Evolutionary conservation across 75 land plant species (phyloP), one percentile per base, ranked within the genome.

Genomic region (Pseudotsuga menziesii): DNA sequence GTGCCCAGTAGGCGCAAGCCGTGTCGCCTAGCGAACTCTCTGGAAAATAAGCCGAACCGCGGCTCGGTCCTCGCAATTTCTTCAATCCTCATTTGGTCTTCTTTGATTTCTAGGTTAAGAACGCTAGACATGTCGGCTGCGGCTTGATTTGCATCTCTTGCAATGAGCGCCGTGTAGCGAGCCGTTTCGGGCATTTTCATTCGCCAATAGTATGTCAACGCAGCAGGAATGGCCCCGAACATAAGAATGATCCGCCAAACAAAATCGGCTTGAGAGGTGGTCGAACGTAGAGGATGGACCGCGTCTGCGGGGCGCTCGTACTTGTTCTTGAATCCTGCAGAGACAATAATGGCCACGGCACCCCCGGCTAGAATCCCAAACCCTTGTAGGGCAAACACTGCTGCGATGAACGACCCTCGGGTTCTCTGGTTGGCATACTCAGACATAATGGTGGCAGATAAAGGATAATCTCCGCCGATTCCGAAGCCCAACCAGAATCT

Each of bases 401-500:
- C 85, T 5, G 87, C 87, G 25, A 85, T 83, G 75, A 85, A 85
- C 23, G 86, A 81, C 8, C 87, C 87, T 22, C 87, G 32, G 35
- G 87, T 85, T n/a, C 58, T 71, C 63, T 80, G 75, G 74, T 85
- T 85, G 69, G 87, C 85, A 72, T 82, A 82, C 77, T 82, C 84
- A 16, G 84, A 78, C 84, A 82, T 82, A 72, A 82, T 82, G 57
- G 78, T 76, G 36, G 87, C 87, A 0, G 87, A 85, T 0, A 87
- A 64, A 2, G 88, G 89, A 39, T 87, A 87, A 72, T 84, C 83
- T 3, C 88, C 88, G 4, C 88, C 88, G 54, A 87, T 81, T 14
- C 88, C 87, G 63, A 87, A 81, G 22, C 89, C 89, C 4, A 87
- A 74, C 89, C 89, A 87, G 77, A 87, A 87, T 29, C 89, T 73